A percentile compares a stretch with the other conserved stretches of the same genome.
Conservation (phyloP, 192 early-diverging fungal genomes). For the Umbelopsis sp. region DNA sequence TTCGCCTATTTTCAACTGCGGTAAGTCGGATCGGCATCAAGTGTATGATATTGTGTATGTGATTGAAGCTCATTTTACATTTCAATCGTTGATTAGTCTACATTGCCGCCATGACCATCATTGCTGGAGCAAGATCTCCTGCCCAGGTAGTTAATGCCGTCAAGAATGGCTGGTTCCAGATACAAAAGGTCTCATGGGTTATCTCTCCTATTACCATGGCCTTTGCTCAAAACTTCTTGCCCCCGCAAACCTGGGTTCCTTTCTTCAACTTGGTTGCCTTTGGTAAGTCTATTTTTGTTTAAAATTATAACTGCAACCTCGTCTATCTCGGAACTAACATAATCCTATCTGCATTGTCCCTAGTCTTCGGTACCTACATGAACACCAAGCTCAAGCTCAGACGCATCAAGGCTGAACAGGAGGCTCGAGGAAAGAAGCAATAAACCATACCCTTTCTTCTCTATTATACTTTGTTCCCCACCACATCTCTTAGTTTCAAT, state of each 20-base stretch:
- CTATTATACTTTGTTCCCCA: neutral
- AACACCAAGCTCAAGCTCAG: slow-evolving; percentile 74
- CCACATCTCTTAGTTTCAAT: neutral
- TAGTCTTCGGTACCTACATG: slow-evolving; percentile 71
- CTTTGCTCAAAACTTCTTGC: slow-evolving; percentile 77
- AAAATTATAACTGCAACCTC: neutral
- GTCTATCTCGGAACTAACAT: neutral
- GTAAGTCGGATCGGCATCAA: slow-evolving; percentile 37
- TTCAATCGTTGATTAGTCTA: slow-evolving; percentile 56
- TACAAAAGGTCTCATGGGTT: slow-evolving; percentile 86
- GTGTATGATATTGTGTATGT: too few relatives aligned
- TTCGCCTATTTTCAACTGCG: slow-evolving; percentile 84
- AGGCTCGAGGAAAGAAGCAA: slow-evolving; percentile 25
- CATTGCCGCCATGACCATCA: slow-evolving; percentile 78
- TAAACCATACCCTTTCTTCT: slow-evolving; percentile 8
- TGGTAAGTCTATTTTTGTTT: slow-evolving; percentile 31
- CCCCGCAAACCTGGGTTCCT: slow-evolving; percentile 82
- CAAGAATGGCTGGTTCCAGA: slow-evolving; percentile 58
- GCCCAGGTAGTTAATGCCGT: slow-evolving; percentile 57
- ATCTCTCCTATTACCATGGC: slow-evolving; percentile 79
- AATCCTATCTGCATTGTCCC: neutral
- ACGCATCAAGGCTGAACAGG: slow-evolving; percentile 26
- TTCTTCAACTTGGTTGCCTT: slow-evolving; percentile 91
- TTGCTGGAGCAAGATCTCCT: slow-evolving; percentile 69
- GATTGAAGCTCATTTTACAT: neutral